Evolutionary conservation across 2,329 filamentous ascomycete species (phyloP).

Genomic region (Mariannaea sp.): DNA sequence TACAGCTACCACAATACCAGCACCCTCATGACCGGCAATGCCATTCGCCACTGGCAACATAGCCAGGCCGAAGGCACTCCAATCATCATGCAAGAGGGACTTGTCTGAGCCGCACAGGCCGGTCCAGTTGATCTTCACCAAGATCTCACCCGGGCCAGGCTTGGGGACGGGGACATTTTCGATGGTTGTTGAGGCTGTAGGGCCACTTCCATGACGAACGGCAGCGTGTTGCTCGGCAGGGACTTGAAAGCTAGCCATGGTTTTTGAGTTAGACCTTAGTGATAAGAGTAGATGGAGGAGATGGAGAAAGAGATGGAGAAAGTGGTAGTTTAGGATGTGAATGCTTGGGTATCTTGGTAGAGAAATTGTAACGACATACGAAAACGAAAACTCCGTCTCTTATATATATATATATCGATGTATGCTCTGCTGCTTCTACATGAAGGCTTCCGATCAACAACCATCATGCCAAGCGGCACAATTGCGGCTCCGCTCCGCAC

Average conservation of each 20-base stretch:
- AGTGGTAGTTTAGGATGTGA: background rate
- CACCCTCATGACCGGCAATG: constrained; percentile 75
- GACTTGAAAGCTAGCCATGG: constrained; percentile 25
- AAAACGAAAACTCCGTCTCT: background rate
- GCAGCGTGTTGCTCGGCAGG: constrained; percentile 30
- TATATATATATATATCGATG: constrained; percentile 5
- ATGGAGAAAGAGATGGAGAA: background rate
- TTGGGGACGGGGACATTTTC: constrained; percentile 26
- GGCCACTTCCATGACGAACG: constrained; percentile 28
- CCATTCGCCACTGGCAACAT: constrained; percentile 27
- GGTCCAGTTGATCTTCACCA: constrained; percentile 34
- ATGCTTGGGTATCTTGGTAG: background rate
- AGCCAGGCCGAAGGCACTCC: constrained; percentile 29
- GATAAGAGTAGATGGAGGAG: too few relatives aligned
- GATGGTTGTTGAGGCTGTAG: constrained; percentile 20
- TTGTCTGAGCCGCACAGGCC: constrained; percentile 36
- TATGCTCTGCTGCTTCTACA: too few relatives aligned
- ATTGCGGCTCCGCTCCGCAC: background rate
- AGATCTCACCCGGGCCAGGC: constrained; percentile 29
- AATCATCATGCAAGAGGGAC: constrained; percentile 33
- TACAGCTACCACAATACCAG: constrained; percentile 78
- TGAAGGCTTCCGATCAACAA: background rate
- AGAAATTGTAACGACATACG: background rate
- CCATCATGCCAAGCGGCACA: background rate
- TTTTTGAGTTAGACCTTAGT: too few relatives aligned